Evolutionary conservation across 352 stramenopile species (phyloP).

Genomic region (Phytophthora tentaculata): DNA sequence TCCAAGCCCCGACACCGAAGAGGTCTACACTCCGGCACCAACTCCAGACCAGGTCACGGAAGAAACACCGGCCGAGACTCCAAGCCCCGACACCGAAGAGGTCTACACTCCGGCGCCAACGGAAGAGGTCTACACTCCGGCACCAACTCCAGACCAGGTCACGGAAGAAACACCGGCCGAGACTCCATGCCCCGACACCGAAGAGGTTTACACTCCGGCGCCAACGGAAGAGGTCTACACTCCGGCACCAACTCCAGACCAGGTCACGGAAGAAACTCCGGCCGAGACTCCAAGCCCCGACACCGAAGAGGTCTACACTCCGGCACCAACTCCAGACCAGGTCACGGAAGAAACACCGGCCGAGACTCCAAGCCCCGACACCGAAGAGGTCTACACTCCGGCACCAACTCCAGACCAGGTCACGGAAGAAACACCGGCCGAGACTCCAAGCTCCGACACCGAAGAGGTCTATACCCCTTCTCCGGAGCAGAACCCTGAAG

Average conservation of each 20-base stretch:
- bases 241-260: background rate
- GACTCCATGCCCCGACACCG: background rate
- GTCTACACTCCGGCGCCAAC: too few relatives aligned
- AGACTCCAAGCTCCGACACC: background rate
- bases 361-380: background rate
- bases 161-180: slow-evolving; percentile 3
- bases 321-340: slow-evolving; percentile 1
- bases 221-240: background rate
- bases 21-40: background rate
- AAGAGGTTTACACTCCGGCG: too few relatives aligned
- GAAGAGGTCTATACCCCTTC: background rate
- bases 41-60: background rate
- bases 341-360: background rate
- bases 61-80: background rate
- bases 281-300: background rate
- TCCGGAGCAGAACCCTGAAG: background rate
- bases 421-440: slow-evolving; percentile 2
- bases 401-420: background rate
- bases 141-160: background rate
- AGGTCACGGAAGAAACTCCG: slow-evolving; percentile 3
- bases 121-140: background rate
- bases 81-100: background rate
- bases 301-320: background rate
- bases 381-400: background rate
- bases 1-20: background rate